Base-by-base conservation (phyloP, 352 stramenopile species). In the Phytophthora macrochlamydospora region DNA sequence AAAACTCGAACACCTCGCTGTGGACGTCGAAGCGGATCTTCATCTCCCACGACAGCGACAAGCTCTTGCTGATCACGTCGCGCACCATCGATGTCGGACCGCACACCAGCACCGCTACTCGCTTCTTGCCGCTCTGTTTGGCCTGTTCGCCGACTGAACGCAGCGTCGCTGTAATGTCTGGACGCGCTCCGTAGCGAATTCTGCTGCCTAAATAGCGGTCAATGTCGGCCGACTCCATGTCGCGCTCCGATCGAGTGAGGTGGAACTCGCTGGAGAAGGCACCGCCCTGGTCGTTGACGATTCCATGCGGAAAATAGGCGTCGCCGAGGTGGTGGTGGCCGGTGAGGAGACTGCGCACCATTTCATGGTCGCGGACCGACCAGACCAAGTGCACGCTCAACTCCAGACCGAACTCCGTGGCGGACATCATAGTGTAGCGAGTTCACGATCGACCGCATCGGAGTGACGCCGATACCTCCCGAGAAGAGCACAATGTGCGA, bases 361-460 rank as follows among this genome's bases (percentile, higher is more conserved):
- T 65, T 5, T 75, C 73, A 0, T 64, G 71, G 12, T 87, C 71
- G 0, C 66, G 72, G 1, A 80, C 64, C 0, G 77, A 75, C 77
- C 80, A 89, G 0, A 85, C 70, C 24, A 89, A 89, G 46, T 73
- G 62, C 30, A 81, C 70, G 66, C 37, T 82, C 38, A 13, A 86
- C 18, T 7, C 30, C 45, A 1, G 45, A 52, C 12, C 70, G 78
- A 30, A 43, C 56, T 51, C 55, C 51, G 28, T 66, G 2, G 30
- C 64, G 44, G 14, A 42, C 5, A 7, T 75, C 56, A 44, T 76
- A 51, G 52, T 78, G 50, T 28, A 84, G 18, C 30, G 64, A 69
- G 53, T 88, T 88, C 4, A 75, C 63, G 4, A 84, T 60, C 3
- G 67, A 79, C 7, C 76, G 59, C 72, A 89, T 83, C 0, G 75